These are phyloP conservation scores for Candida michaelii DNA, from an alignment of 805 yeast genomes.

Conservation along the genomic window DNA sequence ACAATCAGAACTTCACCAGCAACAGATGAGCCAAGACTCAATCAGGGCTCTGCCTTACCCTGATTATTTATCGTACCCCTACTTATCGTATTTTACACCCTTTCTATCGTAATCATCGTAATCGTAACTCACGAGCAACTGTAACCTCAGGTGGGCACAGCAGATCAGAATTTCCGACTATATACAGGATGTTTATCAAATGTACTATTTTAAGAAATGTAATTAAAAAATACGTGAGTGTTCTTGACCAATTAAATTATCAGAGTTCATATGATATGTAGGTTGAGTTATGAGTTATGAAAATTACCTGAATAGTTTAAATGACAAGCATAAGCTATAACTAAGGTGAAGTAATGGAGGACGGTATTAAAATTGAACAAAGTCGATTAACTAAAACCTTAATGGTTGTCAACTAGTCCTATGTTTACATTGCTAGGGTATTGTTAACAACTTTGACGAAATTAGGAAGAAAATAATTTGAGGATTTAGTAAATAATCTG, in stretches of 20 bases:
- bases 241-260: background rate
- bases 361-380: no score
- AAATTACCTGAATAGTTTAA: background rate
- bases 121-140: no score
- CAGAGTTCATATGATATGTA: conserved; percentile 4
- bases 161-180: background rate
- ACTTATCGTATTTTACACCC: no score
- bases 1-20: no score
- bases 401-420: background rate
- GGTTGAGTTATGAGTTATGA: background rate
- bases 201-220: conserved; percentile 6
- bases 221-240: background rate
- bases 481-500: conserved; percentile 6
- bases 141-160: background rate
- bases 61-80: no score
- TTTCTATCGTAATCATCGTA: no score
- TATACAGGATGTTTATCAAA: conserved; percentile 2
- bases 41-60: no score
- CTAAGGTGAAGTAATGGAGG: no score
- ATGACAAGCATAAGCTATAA: background rate
- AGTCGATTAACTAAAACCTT: background rate
- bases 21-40: no score
- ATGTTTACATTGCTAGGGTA: background rate
- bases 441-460: background rate
- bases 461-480: background rate